Percentiles rank a stretch among this genome's conserved stretches.
phyloP scores from a whole-genome alignment of 2,329 filamentous ascomycete genomes.

The Tolypocladium capitatum region DNA sequence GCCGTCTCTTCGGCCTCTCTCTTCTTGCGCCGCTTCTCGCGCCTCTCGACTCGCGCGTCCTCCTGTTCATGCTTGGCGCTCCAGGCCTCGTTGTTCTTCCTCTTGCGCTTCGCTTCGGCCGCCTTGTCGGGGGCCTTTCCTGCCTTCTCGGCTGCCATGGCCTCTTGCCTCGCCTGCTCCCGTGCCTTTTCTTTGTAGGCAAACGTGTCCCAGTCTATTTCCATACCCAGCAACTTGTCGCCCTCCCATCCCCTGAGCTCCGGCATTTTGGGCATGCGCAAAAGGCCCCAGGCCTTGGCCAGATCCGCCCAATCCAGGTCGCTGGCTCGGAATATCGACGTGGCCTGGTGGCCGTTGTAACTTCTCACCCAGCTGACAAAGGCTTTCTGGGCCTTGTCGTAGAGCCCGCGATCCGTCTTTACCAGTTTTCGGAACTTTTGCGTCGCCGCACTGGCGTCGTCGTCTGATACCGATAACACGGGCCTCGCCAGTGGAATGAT shows the following conservation, averaged over 20 bases:
- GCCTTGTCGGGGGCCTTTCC: slow-evolving; percentile 23
- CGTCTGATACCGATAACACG: slow-evolving; percentile 39
- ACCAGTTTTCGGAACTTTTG: slow-evolving; percentile 48
- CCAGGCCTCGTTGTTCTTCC: slow-evolving; percentile 56
- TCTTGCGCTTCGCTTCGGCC: slow-evolving; percentile 38
- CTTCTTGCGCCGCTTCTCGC: slow-evolving; percentile 51
- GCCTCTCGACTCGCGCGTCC: slow-evolving; percentile 44
- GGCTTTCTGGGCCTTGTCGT: slow-evolving; percentile 79
- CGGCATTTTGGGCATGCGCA: slow-evolving; percentile 86
- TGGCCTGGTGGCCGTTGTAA: slow-evolving; percentile 82
- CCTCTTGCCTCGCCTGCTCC: slow-evolving; percentile 50
- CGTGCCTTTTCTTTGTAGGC: slow-evolving; percentile 59
- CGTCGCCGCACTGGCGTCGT: slow-evolving; percentile 45
- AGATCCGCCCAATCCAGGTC: slow-evolving; percentile 80
- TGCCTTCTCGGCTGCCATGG: slow-evolving; percentile 35
- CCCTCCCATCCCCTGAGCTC: slow-evolving; percentile 65
- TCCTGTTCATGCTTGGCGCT: slow-evolving; percentile 57
- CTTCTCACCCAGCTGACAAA: slow-evolving; percentile 91
- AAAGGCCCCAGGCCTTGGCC: slow-evolving; percentile 71
- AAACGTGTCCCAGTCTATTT: slow-evolving; percentile 54
- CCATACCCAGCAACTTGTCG: slow-evolving; percentile 48
- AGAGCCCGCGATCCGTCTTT: slow-evolving; percentile 39
- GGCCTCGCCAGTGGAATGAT: slow-evolving; percentile 51
- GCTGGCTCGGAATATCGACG: slow-evolving; percentile 72
- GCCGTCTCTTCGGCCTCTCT: slow-evolving; percentile 49